Evolutionary conservation across 495 filamentous ascomycete genomes (phyloP), one percentile per base, ranked within the genome.

Genomic region (Tetracladium marchalianum): DNA sequence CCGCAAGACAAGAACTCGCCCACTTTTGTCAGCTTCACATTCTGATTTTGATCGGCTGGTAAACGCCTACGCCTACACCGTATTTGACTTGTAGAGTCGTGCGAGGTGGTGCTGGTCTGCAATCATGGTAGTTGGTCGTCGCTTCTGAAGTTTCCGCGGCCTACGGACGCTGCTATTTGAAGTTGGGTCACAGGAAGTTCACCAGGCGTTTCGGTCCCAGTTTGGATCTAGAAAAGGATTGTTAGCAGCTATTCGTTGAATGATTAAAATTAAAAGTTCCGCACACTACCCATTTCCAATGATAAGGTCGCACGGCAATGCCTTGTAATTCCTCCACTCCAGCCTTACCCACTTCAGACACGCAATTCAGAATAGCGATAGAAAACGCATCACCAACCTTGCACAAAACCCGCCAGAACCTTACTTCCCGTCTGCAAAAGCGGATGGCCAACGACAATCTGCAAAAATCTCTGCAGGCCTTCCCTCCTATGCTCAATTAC

Each of bases 361-460:
- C n/a, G n/a, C n/a, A n/a, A n/a, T n/a, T n/a, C n/a, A n/a, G n/a
- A n/a, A n/a, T n/a, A n/a, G n/a, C n/a, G 5, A 44, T 8, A 39
- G 44, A 44, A 35, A 46, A 41, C 13, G 22, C 18, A 8, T 13
- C 44, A 76, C 84, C 61, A 54, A 93, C 90, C 90, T 63, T 98
- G 92, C 60, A 98, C 90, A 67, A 95, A 98, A 43, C 84, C 84
- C 15, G 87, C 90, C 54, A 98, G 63, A 47, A 97, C 92, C 66
- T 96, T 95, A 61, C 88, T 95, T 42, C 93, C 93, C 31, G 93
- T 97, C 78, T 98, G 92, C 68, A 98, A 66, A 50, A 98, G 70
- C 46, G 92, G 92, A 66, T 98, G 92, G 0, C 92, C 90, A 0
- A 95, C 92, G 4, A 98, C 92, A 54, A 98, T 97, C 78, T 94